These are phyloP conservation scores for Boletus rubropictus DNA, from an alignment of 768 basidiomycete species.

Conservation along the genomic window DNA sequence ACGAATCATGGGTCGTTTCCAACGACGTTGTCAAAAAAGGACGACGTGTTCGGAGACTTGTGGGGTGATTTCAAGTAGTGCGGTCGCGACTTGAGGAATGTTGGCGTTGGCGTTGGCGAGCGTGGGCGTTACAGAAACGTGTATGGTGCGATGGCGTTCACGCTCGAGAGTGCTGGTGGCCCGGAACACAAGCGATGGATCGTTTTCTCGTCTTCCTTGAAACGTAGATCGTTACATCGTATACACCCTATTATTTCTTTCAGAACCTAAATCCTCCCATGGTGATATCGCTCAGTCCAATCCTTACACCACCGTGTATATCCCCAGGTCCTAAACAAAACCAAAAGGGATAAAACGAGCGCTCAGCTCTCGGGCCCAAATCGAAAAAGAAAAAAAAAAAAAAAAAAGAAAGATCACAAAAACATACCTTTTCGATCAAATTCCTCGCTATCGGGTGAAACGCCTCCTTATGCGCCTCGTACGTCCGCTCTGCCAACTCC, in stretches of 20 bases:
- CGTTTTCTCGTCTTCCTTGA: not conserved
- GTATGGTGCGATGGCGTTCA: too few species aligned
- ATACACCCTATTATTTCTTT: not conserved
- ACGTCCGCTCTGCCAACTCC: constrained; percentile 47
- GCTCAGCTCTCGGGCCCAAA: too few species aligned
- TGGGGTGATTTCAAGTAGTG: constrained; percentile 76
- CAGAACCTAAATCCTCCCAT: not conserved
- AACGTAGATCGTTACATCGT: not conserved
- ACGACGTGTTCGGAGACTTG: constrained; percentile 76
- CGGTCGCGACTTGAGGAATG: not conserved
- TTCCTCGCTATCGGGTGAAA: constrained; percentile 78
- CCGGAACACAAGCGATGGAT: not conserved
- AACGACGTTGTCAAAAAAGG: constrained; percentile 46
- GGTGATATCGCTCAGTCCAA: too few species aligned
- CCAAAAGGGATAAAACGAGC: too few species aligned
- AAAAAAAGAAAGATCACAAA: too few species aligned
- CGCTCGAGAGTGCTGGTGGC: not conserved
- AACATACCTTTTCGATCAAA: constrained; percentile 65
- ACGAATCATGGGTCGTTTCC: constrained; percentile 35
- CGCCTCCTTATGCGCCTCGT: constrained; percentile 38
- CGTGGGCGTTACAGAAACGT: too few species aligned
- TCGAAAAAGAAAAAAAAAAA: too few species aligned
- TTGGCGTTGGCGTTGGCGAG: not conserved
- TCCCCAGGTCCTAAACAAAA: not conserved
- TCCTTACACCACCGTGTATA: not conserved